Conservation (phyloP, 2,329 filamentous ascomycete species). For the Talaromyces sp. region DNA sequence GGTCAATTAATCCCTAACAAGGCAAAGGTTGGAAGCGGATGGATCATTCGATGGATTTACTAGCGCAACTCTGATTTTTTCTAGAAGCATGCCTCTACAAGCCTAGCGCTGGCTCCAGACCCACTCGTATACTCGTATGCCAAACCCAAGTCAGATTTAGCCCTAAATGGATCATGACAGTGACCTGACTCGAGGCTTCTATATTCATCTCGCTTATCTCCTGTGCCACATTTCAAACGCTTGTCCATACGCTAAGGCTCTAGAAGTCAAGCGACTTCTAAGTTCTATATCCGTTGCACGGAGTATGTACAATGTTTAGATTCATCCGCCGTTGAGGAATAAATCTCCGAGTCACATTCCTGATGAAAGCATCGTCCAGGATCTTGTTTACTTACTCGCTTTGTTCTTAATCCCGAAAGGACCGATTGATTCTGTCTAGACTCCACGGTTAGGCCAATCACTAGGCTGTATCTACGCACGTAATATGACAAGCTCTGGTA, state of each 20-base stretch:
- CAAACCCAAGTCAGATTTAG: not conserved
- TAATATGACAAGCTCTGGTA: not conserved
- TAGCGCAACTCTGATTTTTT: not conserved
- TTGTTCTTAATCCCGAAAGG: not conserved
- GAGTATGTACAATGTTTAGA: not conserved
- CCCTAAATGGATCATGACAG: not conserved
- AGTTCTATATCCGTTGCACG: not conserved
- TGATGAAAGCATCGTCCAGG: not conserved
- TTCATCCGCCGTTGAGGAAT: not conserved
- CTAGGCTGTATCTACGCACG: not conserved
- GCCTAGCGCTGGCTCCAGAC: not conserved
- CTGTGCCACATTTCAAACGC: not conserved
- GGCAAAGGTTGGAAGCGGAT: not conserved
- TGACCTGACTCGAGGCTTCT: not conserved
- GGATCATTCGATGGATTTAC: conserved; percentile 11
- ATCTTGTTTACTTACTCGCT: not conserved
- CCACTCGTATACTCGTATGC: not conserved
- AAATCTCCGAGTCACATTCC: not conserved
- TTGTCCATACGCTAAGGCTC: not conserved
- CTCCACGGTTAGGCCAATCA: not conserved
- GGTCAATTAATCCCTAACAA: not conserved
- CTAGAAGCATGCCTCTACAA: not conserved
- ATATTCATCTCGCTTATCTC: conserved; percentile 7
- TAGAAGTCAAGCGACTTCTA: not conserved
- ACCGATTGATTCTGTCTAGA: not conserved